These are phyloP conservation scores for Daedaleopsis sinensis DNA, from an alignment of 768 basidiomycete genomes.

Conservation along the genomic window DNA sequence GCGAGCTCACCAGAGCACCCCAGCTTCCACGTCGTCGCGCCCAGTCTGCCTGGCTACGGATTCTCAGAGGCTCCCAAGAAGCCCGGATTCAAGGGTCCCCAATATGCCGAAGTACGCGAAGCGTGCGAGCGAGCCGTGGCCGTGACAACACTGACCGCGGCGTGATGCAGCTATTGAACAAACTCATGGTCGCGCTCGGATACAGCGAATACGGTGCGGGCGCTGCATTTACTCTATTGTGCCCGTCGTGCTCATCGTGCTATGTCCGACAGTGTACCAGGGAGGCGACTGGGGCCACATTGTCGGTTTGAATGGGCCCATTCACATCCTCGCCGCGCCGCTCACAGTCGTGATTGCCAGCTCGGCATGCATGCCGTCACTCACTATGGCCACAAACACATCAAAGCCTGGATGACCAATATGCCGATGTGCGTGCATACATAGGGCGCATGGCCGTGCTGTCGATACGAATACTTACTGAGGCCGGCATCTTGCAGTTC, in stretches of 20 bases:
- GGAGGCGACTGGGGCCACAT: constrained; percentile 51
- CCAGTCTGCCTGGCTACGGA: constrained; percentile 62
- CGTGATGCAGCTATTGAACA: constrained; percentile 11
- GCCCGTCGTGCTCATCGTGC: too few species aligned
- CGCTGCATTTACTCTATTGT: neutral
- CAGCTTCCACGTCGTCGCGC: constrained; percentile 64
- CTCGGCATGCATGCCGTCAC: constrained; percentile 38
- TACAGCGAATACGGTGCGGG: constrained; percentile 30
- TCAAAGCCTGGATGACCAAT: constrained; percentile 58
- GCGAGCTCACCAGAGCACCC: constrained; percentile 45
- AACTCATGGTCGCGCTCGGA: constrained; percentile 32
- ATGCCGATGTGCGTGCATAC: constrained; percentile 44
- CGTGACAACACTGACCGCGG: too few species aligned
- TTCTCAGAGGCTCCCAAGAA: constrained; percentile 60
- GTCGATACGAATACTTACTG: too few species aligned
- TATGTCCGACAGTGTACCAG: constrained; percentile 50
- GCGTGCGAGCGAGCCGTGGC: too few species aligned
- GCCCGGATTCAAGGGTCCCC: constrained; percentile 48
- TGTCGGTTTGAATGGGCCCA: too few species aligned
- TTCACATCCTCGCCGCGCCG: too few species aligned
- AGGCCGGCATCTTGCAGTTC: too few species aligned
- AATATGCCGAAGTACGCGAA: constrained; percentile 55
- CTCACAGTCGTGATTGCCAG: constrained; percentile 23
- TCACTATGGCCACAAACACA: constrained; percentile 43
- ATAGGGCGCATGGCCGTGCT: too few species aligned